phyloP scores from a whole-genome alignment of 495 filamentous ascomycete genomes.

The Stereocaulon alpinum region DNA sequence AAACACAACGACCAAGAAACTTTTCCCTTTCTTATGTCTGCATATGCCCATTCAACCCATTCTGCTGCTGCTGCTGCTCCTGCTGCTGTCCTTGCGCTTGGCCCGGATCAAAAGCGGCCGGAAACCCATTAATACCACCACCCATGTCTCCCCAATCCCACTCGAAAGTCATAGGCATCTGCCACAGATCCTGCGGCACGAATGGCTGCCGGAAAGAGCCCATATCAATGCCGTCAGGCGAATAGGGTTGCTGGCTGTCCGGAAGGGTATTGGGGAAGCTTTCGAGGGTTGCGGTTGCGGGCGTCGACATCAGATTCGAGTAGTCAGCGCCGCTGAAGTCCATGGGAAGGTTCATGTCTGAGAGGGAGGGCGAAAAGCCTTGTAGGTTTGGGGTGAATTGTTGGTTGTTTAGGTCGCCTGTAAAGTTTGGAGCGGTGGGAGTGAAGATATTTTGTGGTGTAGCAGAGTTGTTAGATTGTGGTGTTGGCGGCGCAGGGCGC shows the following conservation, averaged over 20 bases:
- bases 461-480: slow-evolving; percentile 7
- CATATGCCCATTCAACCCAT: not conserved
- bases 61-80: not conserved
- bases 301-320: slow-evolving; percentile 27
- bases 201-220: slow-evolving; percentile 75
- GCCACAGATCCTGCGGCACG: slow-evolving; percentile 94
- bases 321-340: slow-evolving; percentile 19
- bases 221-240: slow-evolving; percentile 27
- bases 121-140: slow-evolving; percentile 22
- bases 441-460: slow-evolving; percentile 16
- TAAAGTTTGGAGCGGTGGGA: slow-evolving; percentile 12
- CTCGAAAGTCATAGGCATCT: slow-evolving; percentile 90
- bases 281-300: slow-evolving; percentile 20
- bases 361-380: slow-evolving; percentile 31
- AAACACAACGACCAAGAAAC: too few species aligned
- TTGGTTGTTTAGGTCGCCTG: slow-evolving; percentile 19
- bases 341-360: slow-evolving; percentile 20
- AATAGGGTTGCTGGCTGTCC: slow-evolving; percentile 25
- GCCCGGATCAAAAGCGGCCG: not conserved
- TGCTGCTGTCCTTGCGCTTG: not conserved
- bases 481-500: slow-evolving; percentile 15
- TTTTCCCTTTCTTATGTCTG: not conserved
- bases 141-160: slow-evolving; percentile 98
- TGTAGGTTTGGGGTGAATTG: slow-evolving; percentile 24
- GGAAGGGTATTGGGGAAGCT: slow-evolving; percentile 30